Conservation (phyloP, 2,329 filamentous ascomycete genomes). For the Fusarium torulosum region DNA sequence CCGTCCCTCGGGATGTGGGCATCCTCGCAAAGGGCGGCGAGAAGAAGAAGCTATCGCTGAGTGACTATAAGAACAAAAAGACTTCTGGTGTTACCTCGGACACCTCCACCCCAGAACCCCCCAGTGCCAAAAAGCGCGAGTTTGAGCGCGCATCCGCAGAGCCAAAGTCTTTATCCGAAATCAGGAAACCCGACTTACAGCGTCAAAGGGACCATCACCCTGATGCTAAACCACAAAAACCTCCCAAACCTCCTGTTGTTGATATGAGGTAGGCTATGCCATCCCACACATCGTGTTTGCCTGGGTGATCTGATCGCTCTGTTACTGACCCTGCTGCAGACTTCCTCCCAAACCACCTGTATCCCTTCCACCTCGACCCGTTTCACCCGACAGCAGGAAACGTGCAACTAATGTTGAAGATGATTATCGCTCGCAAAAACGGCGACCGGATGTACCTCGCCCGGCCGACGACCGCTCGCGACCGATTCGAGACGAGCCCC, state of each 20-base stretch:
- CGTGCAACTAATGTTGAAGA: constrained; percentile 61
- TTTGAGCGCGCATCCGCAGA: constrained; percentile 48
- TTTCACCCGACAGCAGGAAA: constrained; percentile 63
- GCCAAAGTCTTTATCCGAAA: constrained; percentile 39
- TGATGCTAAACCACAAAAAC: constrained; percentile 51
- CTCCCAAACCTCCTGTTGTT: constrained; percentile 46
- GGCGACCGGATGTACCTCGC: constrained; percentile 56
- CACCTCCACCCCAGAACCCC: constrained; percentile 55
- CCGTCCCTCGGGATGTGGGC: constrained; percentile 54
- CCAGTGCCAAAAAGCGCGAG: constrained; percentile 51
- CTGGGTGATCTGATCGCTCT: constrained; percentile 4
- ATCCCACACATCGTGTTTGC: not conserved
- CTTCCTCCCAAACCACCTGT: constrained; percentile 55
- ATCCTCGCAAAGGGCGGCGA: constrained; percentile 58
- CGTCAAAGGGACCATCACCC: constrained; percentile 44
- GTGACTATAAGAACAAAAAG: constrained; percentile 71
- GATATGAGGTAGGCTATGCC: constrained; percentile 49
- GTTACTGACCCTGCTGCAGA: constrained; percentile 45
- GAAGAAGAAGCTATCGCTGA: constrained; percentile 70
- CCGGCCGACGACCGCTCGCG: constrained; percentile 51
- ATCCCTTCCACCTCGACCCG: constrained; percentile 53
- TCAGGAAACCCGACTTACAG: constrained; percentile 44
- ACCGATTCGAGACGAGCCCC: constrained; percentile 52
- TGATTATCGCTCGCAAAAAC: constrained; percentile 60
- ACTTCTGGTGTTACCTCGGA: constrained; percentile 52